phyloP scores from a whole-genome alignment of 2,329 filamentous ascomycete genomes.

The Colletotrichum chlorophyti region DNA sequence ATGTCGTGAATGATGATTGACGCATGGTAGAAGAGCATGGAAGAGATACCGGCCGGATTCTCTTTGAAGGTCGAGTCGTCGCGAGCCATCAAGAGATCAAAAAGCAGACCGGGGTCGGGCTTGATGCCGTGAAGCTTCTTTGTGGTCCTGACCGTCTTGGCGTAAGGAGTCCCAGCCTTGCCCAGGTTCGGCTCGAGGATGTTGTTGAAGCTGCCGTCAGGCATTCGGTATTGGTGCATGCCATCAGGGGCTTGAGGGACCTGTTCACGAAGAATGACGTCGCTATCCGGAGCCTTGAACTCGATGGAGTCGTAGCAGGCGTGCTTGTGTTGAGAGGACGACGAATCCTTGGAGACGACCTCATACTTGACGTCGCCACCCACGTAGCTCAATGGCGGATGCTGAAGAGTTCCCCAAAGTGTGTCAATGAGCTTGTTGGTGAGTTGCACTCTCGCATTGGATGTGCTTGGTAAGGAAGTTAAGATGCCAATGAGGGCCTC shows the following conservation, averaged over 20 bases:
- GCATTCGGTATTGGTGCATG: slow-evolving; percentile 41
- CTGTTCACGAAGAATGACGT: slow-evolving; percentile 43
- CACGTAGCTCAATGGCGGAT: slow-evolving; percentile 56
- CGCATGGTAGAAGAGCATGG: slow-evolving; percentile 77
- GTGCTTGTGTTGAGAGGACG: slow-evolving; percentile 34
- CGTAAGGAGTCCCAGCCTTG: slow-evolving; percentile 71
- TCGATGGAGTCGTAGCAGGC: slow-evolving; percentile 43
- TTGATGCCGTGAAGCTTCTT: slow-evolving; percentile 64
- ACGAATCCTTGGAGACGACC: slow-evolving; percentile 32
- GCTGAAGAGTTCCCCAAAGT: slow-evolving; percentile 61
- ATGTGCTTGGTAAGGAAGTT: slow-evolving; percentile 43
- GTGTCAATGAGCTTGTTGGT: slow-evolving; percentile 58
- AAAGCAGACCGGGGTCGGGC: slow-evolving; percentile 70
- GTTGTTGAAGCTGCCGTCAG: slow-evolving; percentile 58
- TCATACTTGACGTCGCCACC: slow-evolving; percentile 49
- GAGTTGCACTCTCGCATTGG: slow-evolving; percentile 42
- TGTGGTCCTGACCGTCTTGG: slow-evolving; percentile 66
- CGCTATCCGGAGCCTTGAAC: slow-evolving; percentile 46
- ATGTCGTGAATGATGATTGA: slow-evolving; percentile 63
- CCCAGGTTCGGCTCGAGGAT: slow-evolving; percentile 69
- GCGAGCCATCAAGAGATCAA: slow-evolving; percentile 68
- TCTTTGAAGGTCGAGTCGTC: slow-evolving; percentile 56
- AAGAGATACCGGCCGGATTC: slow-evolving; percentile 76
- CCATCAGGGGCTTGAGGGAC: slow-evolving; percentile 45
- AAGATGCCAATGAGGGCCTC: slow-evolving; percentile 47